A percentile compares a stretch with the other conserved stretches of the same genome.
Evolutionary conservation across 225 moss, liverwort and hornwort species (phyloP).

Genomic region (Neckera pumila): DNA sequence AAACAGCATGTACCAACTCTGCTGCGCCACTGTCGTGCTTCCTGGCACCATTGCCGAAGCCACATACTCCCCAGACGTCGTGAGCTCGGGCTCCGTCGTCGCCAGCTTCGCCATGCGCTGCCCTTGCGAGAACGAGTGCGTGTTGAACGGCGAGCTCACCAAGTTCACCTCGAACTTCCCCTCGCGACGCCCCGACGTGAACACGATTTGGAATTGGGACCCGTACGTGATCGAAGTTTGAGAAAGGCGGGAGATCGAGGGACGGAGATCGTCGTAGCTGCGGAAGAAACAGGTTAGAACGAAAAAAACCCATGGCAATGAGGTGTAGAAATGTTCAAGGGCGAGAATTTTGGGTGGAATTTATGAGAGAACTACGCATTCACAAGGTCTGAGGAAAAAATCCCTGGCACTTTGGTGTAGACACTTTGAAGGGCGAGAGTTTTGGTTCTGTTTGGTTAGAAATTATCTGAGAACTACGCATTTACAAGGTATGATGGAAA

Average conservation of each 20-base stretch:
- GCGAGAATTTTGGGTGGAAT: background rate
- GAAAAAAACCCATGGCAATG: background rate
- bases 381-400: background rate
- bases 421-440: background rate
- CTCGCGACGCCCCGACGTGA: background rate
- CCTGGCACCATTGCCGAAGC: slow-evolving; percentile 17
- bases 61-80: background rate
- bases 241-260: background rate
- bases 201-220: background rate
- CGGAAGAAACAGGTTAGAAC: background rate
- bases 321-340: background rate
- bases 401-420: background rate
- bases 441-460: background rate
- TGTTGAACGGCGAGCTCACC: slow-evolving; percentile 48
- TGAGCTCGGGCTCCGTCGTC: slow-evolving; percentile 1
- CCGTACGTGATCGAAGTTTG: background rate
- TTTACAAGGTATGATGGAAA: too few relatives aligned
- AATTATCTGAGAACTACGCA: background rate
- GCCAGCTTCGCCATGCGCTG: slow-evolving; percentile 50
- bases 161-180: slow-evolving; percentile 13
- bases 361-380: background rate
- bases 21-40: slow-evolving; percentile 14
- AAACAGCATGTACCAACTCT: slow-evolving; percentile 61
- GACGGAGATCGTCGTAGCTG: slow-evolving; percentile 9
- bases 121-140: slow-evolving; percentile 73